Evolutionary conservation across 306 rosid genomes (phyloP), one percentile per base, ranked within the genome.

Genomic region (Vigna hirtella): DNA sequence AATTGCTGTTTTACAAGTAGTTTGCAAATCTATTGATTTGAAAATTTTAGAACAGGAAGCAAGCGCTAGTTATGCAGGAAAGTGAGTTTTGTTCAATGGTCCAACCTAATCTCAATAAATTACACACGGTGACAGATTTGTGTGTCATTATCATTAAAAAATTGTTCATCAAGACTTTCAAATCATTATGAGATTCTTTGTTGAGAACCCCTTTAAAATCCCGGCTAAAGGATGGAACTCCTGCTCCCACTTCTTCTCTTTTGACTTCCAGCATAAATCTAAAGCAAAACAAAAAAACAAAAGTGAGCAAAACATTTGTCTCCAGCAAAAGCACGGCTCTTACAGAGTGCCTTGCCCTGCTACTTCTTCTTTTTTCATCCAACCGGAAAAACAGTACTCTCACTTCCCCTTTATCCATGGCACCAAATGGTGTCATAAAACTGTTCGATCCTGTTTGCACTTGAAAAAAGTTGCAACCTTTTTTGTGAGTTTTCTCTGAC

Each of bases 381-480:
- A 81, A 62, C 67, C 36, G n/a, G 57, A 36, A 66, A 47, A 63
- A 49, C 18, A 45, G 40, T 7, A 67, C 15, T 18, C 38, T 71
- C 73, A 69, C 14, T 74, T 56, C 78, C 16, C 62, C 48, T 75
- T 57, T 24, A 14, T 24, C 42, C 12, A 38, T 28, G 70, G 74
- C 76, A 73, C 70, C 50, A 59, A 9, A 59, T 66, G 71, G 4
- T 61, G 22, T 70, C 83, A 53, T 47, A 72, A 62, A 56, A 57
- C 38, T 28, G 40, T 16, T 1, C 79, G 9, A 48, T 65, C 45
- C 64, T 66, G 43, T 4, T 61, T 15, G 34, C 83, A 58, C 70
- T 82, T 36, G 34, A 69, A 85, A 62, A 84, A 85, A 81, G 88
- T 52, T 79, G 17, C 82, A 79, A 74, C 67, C 85, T 86, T 79